Conservation (phyloP, 2,329 filamentous ascomycete genomes). For the Apiospora malaysiana region DNA sequence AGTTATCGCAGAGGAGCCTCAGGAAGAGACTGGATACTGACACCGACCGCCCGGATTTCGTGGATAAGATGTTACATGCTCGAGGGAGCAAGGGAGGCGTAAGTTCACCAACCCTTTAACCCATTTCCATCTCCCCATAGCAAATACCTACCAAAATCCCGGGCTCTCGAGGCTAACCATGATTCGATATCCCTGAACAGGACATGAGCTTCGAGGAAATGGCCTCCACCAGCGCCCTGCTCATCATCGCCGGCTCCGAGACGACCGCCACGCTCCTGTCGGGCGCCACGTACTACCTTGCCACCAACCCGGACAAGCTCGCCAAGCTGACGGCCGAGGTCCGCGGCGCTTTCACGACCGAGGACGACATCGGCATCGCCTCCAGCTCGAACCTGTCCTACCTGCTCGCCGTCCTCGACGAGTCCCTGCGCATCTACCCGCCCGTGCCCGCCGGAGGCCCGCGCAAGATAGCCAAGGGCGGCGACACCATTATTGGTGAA, state of each 20-base stretch:
- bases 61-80: conserved; percentile 32
- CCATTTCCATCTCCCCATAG: neutral
- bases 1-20: neutral
- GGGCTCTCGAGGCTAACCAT: too few relatives aligned
- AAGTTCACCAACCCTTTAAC: too few relatives aligned
- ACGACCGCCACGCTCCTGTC: conserved; percentile 52
- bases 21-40: neutral
- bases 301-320: conserved; percentile 35
- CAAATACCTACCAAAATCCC: too few relatives aligned
- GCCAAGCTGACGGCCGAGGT: conserved; percentile 42
- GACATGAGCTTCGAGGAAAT: conserved; percentile 33
- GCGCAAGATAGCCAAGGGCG: conserved; percentile 32
- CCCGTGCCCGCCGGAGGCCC: conserved; percentile 26
- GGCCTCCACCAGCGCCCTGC: conserved; percentile 32
- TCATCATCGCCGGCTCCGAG: conserved; percentile 51
- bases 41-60: conserved; percentile 4
- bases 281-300: conserved; percentile 42
- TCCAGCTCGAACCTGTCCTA: conserved; percentile 41
- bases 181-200: too few relatives aligned
- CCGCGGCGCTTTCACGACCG: conserved; percentile 36
- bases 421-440: conserved; percentile 46
- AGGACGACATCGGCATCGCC: conserved; percentile 42
- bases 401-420: conserved; percentile 44
- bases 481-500: conserved; percentile 32
- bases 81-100: conserved; percentile 27